Conservation (phyloP, 179 eudicot genomes). For the Spinacia oleracea region DNA sequence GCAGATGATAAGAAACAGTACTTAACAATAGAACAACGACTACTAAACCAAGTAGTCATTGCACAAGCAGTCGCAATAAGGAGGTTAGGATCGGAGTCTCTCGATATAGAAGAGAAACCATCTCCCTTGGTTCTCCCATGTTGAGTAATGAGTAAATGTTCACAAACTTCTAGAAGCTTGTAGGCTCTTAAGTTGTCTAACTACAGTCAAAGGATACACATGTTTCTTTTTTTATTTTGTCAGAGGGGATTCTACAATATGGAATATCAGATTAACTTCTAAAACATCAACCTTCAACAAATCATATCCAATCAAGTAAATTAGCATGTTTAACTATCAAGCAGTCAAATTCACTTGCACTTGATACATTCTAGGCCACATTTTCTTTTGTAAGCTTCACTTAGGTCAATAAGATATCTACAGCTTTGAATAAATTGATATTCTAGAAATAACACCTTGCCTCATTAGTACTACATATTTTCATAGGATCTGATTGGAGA, state of each 20-base stretch:
- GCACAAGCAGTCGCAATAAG: neutral
- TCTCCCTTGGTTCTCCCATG: neutral
- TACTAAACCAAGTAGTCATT: neutral
- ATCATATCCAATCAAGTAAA: neutral
- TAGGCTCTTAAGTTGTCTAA: neutral
- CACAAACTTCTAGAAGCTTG: neutral
- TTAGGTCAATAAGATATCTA: neutral
- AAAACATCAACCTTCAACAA: neutral
- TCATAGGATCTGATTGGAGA: neutral
- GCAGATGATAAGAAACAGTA: neutral
- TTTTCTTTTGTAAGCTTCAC: neutral
- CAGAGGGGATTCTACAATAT: neutral
- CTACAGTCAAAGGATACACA: neutral
- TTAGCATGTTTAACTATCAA: neutral
- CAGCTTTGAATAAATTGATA: neutral
- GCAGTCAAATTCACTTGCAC: neutral
- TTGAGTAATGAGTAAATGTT: neutral
- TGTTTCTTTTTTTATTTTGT: neutral
- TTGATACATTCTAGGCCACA: neutral
- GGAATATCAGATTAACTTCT: neutral
- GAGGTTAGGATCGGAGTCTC: neutral
- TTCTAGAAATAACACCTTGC: neutral
- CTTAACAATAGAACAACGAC: neutral
- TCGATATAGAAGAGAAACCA: neutral
- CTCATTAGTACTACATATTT: neutral